Base-by-base conservation (phyloP, 169 alveolate species). In the Plasmodium sp. region DNA sequence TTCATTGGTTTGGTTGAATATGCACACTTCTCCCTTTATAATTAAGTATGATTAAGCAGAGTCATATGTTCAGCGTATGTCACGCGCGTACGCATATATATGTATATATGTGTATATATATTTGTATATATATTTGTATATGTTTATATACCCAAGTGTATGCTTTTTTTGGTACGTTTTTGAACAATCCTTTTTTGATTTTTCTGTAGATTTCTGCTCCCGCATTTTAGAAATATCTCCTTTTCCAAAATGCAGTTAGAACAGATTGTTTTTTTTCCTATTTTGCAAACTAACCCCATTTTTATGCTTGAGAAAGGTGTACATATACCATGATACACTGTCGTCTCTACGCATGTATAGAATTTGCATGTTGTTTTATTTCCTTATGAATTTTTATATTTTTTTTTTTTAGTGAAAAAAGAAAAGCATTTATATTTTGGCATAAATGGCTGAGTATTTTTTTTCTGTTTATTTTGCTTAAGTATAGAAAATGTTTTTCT, bases 11-110 rank as follows among this genome's bases (percentile, higher is more conserved):
- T 67, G 34, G 62, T 58, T 83, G 73, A 56, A 43, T 33, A 31
- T 83, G 62, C 3, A 83, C 58, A 83, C 91, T 14, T 83, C 62
- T 81, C 41, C 73, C 58, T 83, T 83, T 83, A 34, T 83, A 83
- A 83, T 83, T 83, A 83, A 83, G 43, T 83, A 83, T 83, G 79
- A 27, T 10, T 51, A 48, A 27, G 84, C 31, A 43, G 48, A 43
- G 41, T 80, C 14, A 80, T 33, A 31, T 80, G 41, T 62, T 62
- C 18, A 39, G 22, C 41, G 36, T 33, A 80, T 80, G 72, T 33
- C 14, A 33, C 84, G 5, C 27, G 56, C 51, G 36, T 80, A 39
- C 34, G 33, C 56, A 80, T 80, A 80, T 80, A 43, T 80, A 80
- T 80, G 12, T 31, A 79, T 79, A 31, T 39, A 34, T 9, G 43